These are phyloP conservation scores for Amaranthus palmeri DNA, from an alignment of 148 eudicot species.

Conservation along the genomic window DNA sequence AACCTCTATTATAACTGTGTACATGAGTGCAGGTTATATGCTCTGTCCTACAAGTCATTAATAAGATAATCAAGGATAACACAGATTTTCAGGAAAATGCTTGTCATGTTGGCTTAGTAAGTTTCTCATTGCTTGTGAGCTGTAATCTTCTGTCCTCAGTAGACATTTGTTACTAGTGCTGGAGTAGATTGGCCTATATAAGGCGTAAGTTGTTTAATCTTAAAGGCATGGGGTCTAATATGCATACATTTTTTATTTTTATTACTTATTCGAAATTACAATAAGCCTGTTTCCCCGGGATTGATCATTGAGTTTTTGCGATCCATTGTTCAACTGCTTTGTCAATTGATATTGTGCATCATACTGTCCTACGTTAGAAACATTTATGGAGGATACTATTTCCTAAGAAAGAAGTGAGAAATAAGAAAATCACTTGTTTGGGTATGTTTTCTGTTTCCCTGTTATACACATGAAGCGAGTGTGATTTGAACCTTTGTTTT, in stretches of 20 bases:
- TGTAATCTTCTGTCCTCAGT: not conserved
- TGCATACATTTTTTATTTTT: no score
- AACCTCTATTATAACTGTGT: constrained; percentile 3
- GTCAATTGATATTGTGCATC: no score
- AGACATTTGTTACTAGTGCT: not conserved
- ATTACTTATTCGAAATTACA: no score
- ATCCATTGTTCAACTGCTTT: no score
- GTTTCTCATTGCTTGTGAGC: constrained; percentile 26
- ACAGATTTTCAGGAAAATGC: constrained; percentile 92
- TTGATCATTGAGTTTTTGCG: no score
- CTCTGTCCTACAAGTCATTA: constrained; percentile 88
- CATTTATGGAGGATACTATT: not conserved
- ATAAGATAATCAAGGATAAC: constrained; percentile 83
- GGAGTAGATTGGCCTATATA: not conserved
- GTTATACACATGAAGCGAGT: not conserved
- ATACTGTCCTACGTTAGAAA: not conserved
- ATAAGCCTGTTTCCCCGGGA: no score
- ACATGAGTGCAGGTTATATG: constrained; percentile 69
- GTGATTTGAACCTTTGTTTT: not conserved
- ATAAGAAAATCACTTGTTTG: not conserved
- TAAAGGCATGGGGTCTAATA: no score
- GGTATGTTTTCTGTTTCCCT: not conserved
- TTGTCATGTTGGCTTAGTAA: constrained; percentile 93
- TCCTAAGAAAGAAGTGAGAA: no score
- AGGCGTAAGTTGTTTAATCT: no score